Conservation (phyloP, 495 filamentous ascomycete genomes). For the Penicillium roqueforti region DNA sequence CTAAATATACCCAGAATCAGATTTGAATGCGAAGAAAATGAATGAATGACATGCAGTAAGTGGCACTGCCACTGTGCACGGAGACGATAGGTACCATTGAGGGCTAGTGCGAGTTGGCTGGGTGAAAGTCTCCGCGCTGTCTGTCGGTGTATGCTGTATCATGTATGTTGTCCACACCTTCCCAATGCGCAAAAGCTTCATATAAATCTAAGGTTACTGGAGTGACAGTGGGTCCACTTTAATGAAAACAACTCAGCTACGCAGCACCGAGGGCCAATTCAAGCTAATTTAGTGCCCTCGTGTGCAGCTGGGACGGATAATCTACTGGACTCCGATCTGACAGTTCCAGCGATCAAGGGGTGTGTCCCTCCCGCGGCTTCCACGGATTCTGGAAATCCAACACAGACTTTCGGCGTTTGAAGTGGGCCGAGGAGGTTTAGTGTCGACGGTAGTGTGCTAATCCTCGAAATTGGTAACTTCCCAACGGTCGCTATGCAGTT, state of each 20-base stretch:
- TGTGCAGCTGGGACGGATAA: conserved; percentile 1
- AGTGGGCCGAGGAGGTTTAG: conserved; percentile 4
- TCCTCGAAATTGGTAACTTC: not conserved
- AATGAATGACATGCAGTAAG: not conserved
- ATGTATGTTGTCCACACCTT: conserved; percentile 6
- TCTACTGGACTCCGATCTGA: conserved; percentile 8
- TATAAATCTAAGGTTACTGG: conserved; percentile 9
- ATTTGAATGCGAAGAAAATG: not conserved
- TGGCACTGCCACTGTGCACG: not conserved
- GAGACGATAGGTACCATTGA: not conserved
- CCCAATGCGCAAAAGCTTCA: conserved; percentile 3
- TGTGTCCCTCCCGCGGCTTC: conserved; percentile 3
- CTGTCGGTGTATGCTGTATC: not conserved
- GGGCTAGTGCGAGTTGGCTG: not conserved
- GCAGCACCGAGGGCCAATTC: not conserved
- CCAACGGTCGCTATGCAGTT: not conserved
- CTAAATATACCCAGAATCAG: conserved; percentile 4
- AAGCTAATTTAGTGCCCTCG: conserved; percentile 14
- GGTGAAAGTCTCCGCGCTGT: not conserved
- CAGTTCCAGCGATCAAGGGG: conserved; percentile 8
- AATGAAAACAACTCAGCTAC: not conserved
- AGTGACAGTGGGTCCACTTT: conserved; percentile 12
- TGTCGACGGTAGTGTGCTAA: not conserved
- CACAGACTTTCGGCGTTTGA: conserved; percentile 6
- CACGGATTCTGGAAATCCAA: conserved; percentile 1